These are phyloP conservation scores for Lentinula lateritia DNA, from an alignment of 768 basidiomycete species.

Conservation along the genomic window DNA sequence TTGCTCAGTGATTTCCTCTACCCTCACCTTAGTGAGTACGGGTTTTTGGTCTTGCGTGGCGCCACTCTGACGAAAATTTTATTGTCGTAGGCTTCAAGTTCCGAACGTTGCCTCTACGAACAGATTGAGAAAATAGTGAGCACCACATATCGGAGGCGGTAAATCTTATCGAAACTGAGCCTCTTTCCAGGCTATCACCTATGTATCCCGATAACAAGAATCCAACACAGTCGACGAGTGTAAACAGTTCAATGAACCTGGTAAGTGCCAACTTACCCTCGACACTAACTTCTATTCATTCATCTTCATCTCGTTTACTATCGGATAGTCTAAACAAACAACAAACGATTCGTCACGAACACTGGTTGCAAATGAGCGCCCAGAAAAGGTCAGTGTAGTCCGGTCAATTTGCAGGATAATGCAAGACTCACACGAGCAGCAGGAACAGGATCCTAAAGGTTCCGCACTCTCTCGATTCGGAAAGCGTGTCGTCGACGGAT, in stretches of 20 bases:
- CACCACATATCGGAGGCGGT: background rate
- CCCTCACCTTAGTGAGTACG: background rate
- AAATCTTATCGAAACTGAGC: background rate
- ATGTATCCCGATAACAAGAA: background rate
- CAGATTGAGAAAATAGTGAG: background rate
- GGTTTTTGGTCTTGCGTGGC: background rate
- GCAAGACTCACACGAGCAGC: background rate
- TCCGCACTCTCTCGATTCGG: background rate
- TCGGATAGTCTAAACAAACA: background rate
- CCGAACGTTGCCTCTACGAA: background rate
- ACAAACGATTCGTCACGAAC: background rate
- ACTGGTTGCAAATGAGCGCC: background rate
- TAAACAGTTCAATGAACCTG: background rate
- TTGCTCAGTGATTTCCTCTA: background rate
- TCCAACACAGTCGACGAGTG: background rate
- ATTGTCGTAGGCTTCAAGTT: background rate
- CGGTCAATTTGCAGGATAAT: background rate
- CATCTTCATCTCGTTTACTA: background rate
- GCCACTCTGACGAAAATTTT: background rate
- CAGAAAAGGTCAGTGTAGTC: background rate
- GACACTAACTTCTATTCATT: background rate
- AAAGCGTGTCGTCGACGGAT: slow-evolving; percentile 2
- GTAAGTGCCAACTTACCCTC: background rate
- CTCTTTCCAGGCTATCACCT: background rate
- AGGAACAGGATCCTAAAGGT: background rate